phyloP scores from a whole-genome alignment of 2,329 filamentous ascomycete genomes.

The Diplodia scrobiculata region DNA sequence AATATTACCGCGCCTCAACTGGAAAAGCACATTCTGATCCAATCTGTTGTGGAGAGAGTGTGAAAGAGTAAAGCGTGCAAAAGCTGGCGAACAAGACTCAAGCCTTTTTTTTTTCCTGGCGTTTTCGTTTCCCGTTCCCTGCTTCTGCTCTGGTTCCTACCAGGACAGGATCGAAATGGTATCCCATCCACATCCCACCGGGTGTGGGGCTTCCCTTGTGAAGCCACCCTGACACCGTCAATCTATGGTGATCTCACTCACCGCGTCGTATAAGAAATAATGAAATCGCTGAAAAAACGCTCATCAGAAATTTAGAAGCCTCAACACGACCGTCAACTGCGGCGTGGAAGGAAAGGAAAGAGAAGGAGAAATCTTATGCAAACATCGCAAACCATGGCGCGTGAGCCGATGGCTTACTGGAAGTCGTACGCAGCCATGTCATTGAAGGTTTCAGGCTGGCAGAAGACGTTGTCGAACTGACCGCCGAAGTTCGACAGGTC shows the following conservation, averaged over 20 bases:
- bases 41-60: conserved; percentile 7
- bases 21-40: conserved; percentile 13
- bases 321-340: conserved; percentile 20
- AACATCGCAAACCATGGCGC: not conserved
- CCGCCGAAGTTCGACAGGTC: conserved; percentile 44
- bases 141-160: not conserved
- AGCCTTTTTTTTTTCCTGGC: conserved; percentile 17
- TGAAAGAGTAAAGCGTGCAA: conserved; percentile 15
- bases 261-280: conserved; percentile 8
- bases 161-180: conserved; percentile 1
- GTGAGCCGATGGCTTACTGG: conserved; percentile 2
- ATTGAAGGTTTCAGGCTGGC: conserved; percentile 13
- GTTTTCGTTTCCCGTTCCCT: conserved; percentile 2
- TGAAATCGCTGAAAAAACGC: conserved; percentile 20
- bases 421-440: conserved; percentile 24
- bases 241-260: not conserved
- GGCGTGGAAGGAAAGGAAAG: conserved; percentile 19
- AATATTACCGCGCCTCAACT: not conserved
- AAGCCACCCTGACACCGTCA: conserved; percentile 8
- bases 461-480: conserved; percentile 40
- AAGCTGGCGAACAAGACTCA: conserved; percentile 17
- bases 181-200: conserved; percentile 2
- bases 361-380: conserved; percentile 1
- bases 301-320: conserved; percentile 1
- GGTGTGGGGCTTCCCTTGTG: not conserved